Conservation (phyloP, 306 rosid species). For the Cicer pinnatifidum region DNA sequence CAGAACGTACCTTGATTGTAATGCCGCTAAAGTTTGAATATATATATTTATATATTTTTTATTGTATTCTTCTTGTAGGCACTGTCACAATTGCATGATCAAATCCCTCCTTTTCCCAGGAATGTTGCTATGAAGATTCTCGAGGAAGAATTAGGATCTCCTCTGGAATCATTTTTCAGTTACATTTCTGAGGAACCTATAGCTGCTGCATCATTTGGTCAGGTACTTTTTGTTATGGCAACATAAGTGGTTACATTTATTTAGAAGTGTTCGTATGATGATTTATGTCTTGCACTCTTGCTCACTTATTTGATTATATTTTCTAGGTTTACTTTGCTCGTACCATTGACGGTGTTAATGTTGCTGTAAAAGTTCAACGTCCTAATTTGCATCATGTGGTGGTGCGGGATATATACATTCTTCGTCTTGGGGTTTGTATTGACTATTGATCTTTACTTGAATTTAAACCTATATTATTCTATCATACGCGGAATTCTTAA, state of each 20-base stretch:
- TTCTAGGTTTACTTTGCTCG: slow-evolving; percentile 77
- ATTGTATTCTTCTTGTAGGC: slow-evolving; percentile 69
- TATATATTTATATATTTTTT: slow-evolving; percentile 39
- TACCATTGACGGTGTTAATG: slow-evolving; percentile 70
- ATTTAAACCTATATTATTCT: slow-evolving; percentile 22
- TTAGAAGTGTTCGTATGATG: slow-evolving; percentile 3
- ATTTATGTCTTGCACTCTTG: slow-evolving; percentile 38
- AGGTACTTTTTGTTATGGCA: slow-evolving; percentile 58
- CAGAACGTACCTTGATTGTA: slow-evolving; percentile 25
- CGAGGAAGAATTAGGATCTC: slow-evolving; percentile 84
- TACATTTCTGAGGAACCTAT: slow-evolving; percentile 83
- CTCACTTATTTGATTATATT: slow-evolving; percentile 39
- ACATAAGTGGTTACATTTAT: slow-evolving; percentile 34
- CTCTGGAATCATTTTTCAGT: slow-evolving; percentile 71
- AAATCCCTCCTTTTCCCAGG: slow-evolving; percentile 92
- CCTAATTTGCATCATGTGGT: slow-evolving; percentile 86
- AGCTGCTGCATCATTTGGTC: slow-evolving; percentile 99
- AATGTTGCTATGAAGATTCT: slow-evolving; percentile 79
- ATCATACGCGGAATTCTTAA: slow-evolving; percentile 38
- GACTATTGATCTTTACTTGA: slow-evolving; percentile 8
- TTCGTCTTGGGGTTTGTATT: slow-evolving; percentile 91
- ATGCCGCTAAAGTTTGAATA: slow-evolving; percentile 34
- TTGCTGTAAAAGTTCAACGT: slow-evolving; percentile 96
- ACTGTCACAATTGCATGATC: slow-evolving; percentile 88
- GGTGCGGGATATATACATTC: slow-evolving; percentile 92